Base-by-base conservation (phyloP, 805 yeast species). In the Zygoascus ofunaensis region DNA sequence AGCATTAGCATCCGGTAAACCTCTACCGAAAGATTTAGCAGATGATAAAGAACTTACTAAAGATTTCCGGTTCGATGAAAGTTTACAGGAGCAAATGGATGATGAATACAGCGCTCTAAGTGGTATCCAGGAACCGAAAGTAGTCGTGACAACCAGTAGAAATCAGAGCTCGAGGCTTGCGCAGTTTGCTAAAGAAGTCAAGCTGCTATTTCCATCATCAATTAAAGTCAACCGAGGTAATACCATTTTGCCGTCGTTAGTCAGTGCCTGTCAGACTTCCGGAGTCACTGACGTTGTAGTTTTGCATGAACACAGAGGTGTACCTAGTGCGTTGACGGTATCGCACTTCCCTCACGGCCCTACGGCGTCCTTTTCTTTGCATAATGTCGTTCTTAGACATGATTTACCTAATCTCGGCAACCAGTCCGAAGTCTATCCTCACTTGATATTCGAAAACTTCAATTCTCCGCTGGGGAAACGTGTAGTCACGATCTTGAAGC, bases 341-440 rank as follows among this genome's bases (percentile, higher is more conserved):
- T 81, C 92, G 28, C 99, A 92, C 69, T 84, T 92, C 62, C 99
- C 98, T 3, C 95, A 92, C 61, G 99, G 99, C 0, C 99, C 98
- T 17, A 84, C 97, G 2, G 94, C 92, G 28, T 81, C 84, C 38
- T 92, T 92, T 71, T 85, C 97, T 8, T 69, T 92, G 46, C 97
- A 92, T 65, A 92, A 92, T 58, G 97, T 92, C 43, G 87, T 86
- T 21, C 70, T 92, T 46, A 80, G 97, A 63, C 99, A 92, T 63
- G 99, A 92, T 66, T 74, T 92, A 37, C 70, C 82, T 22, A 78
- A 86, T 55, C 73, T 82, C 24, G 97, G 97, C 14, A 87, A 84
- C 57, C 85, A 84, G 52, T 79, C 90, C 46, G 97, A 92, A 65
- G 86, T 84, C 1, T 84, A 84, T 57, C 99, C 99, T 12, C 97